Base-by-base conservation (phyloP, 2,329 filamentous ascomycete genomes). In the Laburnicola sp. region DNA sequence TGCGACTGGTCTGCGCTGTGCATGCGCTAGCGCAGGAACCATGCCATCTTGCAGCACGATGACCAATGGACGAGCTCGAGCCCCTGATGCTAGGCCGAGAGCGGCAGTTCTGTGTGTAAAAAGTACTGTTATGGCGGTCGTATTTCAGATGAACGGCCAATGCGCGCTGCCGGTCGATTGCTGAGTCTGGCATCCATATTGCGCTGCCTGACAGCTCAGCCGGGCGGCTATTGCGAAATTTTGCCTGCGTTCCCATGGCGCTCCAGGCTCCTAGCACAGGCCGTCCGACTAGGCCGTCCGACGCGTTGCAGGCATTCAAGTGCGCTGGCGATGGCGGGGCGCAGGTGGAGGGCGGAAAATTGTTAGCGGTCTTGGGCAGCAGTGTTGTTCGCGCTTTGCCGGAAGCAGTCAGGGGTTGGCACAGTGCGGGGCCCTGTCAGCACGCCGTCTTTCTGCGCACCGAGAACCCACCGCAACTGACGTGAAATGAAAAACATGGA, bases 11-110 rank as follows among this genome's bases (percentile, higher is more conserved):
- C 60, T 53, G 54, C 51, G 56, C 60, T 53, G 23, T 59, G 64
- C 63, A 44, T 60, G 58, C 52, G 58, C 66, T 69, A 71, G 63
- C 64, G 69, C 69, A 72, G 68, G 68, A 64, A 68, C 68, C 58
- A 63, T 60, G 60, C 57, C 53, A 62, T 58, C 54, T 57, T 64
- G 65, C 62, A 57, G 45, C 26, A 42, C 52, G 43, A 48, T 51
- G 61, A 53, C 68, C 68, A 68, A 48, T 69, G 57, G 65, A 25
- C 47, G 50, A 42, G 50, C 53, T 51, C 55, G 53, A 53, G 53
- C 58, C 44, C 59, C 60, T 64, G 50, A 40, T 52, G 63, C 68
- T 70, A 70, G 47, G 31, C 64, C 56, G 1, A 41, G 54, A 59
- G 51, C 53, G 65, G 66, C 60, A 68, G 65, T 61, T 59, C 60